Evolutionary conservation across 805 yeast genomes (phyloP), one percentile per base, ranked within the genome.

Genomic region (Yamadazyma olivae): DNA sequence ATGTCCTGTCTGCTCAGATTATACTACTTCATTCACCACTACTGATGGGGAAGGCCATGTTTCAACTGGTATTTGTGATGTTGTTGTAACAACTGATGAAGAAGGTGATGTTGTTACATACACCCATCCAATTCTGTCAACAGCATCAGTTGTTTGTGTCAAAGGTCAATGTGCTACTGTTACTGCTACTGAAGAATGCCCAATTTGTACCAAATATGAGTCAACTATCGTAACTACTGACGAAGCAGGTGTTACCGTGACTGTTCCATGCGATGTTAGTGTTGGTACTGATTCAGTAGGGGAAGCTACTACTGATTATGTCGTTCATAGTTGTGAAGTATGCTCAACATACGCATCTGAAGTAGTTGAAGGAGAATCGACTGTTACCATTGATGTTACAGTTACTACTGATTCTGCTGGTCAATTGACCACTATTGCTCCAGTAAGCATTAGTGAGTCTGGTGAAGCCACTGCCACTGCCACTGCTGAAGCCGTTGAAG

Each of bases 201-300:
- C 26, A 22, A 32, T 35, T 13, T 41, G 45, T 24, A 38, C 24
- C 17, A 33, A 30, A 14, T 38, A 41, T 21, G 17, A 18, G 12
- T 44, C 47, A 6, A 33, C 43, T 1, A 29, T 36, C 21, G 38
- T 42, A 4, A 28, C 21, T 4, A 39, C 43, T 8, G 43, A 36
- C n/a, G 17, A 36, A 20, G 41, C 30, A 14, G 48, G 51, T 13
- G 35, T 33, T n/a, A 34, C 39, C 3, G 36, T 36, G 6, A 52
- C 54, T 8, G 46, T 46, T 14, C 40, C 53, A 7, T 54, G 51
- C 25, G 49, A 35, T 12, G 40, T 39, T 16, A 18, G 24, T 14
- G 39, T 40, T 18, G 27, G 30, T 16, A 39, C 43, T 14, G 25
- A 35, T 19, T 12, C 3, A 10, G 17, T 14, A 4, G 36, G 36